Evolutionary conservation across 2,329 filamentous ascomycete species (phyloP).

Genomic region (Cladosporium austrohemisphaericum): DNA sequence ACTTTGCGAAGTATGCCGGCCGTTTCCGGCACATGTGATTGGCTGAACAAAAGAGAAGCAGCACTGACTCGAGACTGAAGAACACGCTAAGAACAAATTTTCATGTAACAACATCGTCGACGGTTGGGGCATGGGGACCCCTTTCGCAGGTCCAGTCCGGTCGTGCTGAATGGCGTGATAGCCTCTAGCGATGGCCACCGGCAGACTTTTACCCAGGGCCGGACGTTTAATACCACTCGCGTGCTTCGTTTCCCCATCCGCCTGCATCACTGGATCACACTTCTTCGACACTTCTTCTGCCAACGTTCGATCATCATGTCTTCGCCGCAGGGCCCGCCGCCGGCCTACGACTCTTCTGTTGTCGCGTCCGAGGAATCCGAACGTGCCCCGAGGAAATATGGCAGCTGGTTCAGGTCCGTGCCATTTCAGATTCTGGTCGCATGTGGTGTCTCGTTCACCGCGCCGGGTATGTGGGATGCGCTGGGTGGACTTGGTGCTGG

Average conservation of each 20-base stretch:
- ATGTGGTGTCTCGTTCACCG: slow-evolving; percentile 19
- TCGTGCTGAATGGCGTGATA: slow-evolving; percentile 14
- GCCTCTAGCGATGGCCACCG: slow-evolving; percentile 2
- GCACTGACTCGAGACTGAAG: no score
- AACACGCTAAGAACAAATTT: not conserved
- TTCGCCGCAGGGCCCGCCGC: no score
- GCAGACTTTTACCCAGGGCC: slow-evolving; percentile 7
- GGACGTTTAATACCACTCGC: not conserved
- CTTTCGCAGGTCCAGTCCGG: not conserved
- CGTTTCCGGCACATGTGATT: not conserved
- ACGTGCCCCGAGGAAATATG: slow-evolving; percentile 2
- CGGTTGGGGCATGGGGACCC: slow-evolving; percentile 2
- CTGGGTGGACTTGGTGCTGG: slow-evolving; percentile 20
- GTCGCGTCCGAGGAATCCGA: slow-evolving; percentile 5
- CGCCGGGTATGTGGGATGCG: slow-evolving; percentile 23
- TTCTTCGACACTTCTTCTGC: slow-evolving; percentile 1
- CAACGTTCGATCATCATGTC: slow-evolving; percentile 1
- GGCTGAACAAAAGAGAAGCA: not conserved
- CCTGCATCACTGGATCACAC: slow-evolving; percentile 6
- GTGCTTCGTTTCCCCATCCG: not conserved
- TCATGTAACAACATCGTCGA: slow-evolving; percentile 1
- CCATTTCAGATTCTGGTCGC: slow-evolving; percentile 22
- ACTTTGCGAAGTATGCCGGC: not conserved
- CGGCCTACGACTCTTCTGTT: slow-evolving; percentile 9
- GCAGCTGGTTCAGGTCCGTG: slow-evolving; percentile 14